These are phyloP conservation scores for Trichoderma sp. DNA, from an alignment of 2,329 filamentous ascomycete species.

Conservation along the genomic window DNA sequence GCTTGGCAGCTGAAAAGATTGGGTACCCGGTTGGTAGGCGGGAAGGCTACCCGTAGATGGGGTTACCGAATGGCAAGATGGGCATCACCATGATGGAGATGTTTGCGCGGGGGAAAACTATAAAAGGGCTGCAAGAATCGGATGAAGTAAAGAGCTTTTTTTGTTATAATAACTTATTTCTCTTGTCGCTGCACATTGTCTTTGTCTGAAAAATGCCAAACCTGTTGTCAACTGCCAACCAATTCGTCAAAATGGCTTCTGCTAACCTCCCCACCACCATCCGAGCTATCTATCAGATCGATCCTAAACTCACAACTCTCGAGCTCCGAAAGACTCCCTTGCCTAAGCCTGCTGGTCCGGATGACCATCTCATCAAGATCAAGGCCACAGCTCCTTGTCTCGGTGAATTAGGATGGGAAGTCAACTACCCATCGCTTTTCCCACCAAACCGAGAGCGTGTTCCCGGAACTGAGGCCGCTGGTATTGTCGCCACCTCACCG, in stretches of 20 bases:
- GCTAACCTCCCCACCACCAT: constrained; percentile 25
- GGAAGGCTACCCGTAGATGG: neutral
- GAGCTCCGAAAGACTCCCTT: constrained; percentile 27
- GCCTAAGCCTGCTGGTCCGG: constrained; percentile 26
- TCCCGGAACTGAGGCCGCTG: constrained; percentile 42
- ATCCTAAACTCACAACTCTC: constrained; percentile 26
- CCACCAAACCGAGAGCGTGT: constrained; percentile 31
- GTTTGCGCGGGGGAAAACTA: neutral
- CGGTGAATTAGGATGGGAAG: constrained; percentile 38
- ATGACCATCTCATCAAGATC: constrained; percentile 36
- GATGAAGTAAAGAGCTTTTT: neutral
- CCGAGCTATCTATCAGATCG: constrained; percentile 29
- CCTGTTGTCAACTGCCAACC: neutral
- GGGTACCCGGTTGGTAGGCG: neutral
- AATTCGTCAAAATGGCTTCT: constrained; percentile 9
- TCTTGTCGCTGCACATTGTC: neutral
- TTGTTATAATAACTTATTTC: neutral
- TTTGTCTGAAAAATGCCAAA: neutral
- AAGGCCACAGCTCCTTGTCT: constrained; percentile 37
- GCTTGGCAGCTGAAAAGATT: neutral
- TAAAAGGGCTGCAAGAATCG: neutral
- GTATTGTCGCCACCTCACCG: constrained; percentile 38
- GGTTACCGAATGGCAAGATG: neutral
- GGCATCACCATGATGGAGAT: neutral
- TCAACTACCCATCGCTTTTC: constrained; percentile 27